Percentiles rank a stretch among this genome's conserved stretches.
These are phyloP conservation scores for Trametes villosa DNA, from an alignment of 768 basidiomycete species.

Conservation along the genomic window DNA sequence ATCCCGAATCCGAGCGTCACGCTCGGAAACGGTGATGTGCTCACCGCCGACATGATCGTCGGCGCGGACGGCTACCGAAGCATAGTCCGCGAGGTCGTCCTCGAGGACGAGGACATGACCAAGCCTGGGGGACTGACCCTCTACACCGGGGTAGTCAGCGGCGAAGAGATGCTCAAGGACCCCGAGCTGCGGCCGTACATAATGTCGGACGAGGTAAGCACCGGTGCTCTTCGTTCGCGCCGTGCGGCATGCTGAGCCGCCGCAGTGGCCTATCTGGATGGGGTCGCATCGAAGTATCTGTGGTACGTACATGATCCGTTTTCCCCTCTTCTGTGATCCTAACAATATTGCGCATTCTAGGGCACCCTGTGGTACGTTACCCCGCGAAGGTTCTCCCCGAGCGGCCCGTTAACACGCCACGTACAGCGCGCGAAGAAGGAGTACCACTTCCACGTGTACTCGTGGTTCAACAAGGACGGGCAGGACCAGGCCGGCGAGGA, in stretches of 20 bases:
- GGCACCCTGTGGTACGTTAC: constrained; percentile 30
- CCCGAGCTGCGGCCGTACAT: constrained; percentile 39
- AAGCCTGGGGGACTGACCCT: constrained; percentile 40
- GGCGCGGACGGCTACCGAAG: constrained; percentile 64
- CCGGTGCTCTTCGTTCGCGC: neutral
- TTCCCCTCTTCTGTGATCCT: neutral
- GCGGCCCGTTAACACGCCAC: neutral
- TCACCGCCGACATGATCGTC: constrained; percentile 57
- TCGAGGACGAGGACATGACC: constrained; percentile 37
- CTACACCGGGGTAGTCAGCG: constrained; percentile 50
- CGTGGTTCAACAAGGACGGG: constrained; percentile 39
- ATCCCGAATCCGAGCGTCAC: constrained; percentile 29
- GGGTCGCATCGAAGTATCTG: constrained; percentile 32
- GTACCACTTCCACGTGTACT: constrained; percentile 41
- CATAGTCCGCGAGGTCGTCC: constrained; percentile 40
- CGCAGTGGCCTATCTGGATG: constrained; percentile 38
- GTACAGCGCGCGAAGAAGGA: constrained; percentile 45
- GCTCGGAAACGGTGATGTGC: constrained; percentile 45
- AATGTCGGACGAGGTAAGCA: constrained; percentile 38
- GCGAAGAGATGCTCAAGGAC: constrained; percentile 45
- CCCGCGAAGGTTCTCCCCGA: neutral
- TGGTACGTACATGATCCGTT: constrained; percentile 21
- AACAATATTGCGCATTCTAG: constrained; percentile 15
- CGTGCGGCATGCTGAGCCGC: neutral
- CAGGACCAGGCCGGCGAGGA: constrained; percentile 38